A percentile compares a stretch with the other conserved stretches of the same genome.
Conservation (phyloP, 108 stramenopile genomes). For the Nannochloropsis granulata region DNA sequence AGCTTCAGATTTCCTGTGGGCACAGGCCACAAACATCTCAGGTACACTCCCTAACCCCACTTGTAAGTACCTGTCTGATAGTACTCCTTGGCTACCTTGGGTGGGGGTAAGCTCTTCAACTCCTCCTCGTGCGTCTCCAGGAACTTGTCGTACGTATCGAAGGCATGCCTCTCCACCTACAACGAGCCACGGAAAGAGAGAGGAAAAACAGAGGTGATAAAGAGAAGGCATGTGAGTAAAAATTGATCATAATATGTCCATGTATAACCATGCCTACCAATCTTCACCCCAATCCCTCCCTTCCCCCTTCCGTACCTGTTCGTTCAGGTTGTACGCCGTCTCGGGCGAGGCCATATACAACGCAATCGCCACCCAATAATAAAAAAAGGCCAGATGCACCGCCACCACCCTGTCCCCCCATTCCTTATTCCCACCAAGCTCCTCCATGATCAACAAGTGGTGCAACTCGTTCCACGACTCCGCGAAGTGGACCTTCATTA, state of each 20-base stretch:
- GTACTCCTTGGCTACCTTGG: constrained; percentile 46
- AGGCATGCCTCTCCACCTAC: constrained; percentile 65
- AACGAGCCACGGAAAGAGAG: too few species aligned
- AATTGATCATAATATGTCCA: too few species aligned
- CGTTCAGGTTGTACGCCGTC: constrained; percentile 58
- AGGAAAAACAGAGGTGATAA: too few species aligned
- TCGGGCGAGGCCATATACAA: constrained; percentile 51
- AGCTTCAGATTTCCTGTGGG: not conserved
- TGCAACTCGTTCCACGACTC: constrained; percentile 87
- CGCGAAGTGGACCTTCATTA: constrained; percentile 69
- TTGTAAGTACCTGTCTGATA: constrained; percentile 13
- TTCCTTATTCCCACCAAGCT: constrained; percentile 60
- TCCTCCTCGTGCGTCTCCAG: constrained; percentile 47
- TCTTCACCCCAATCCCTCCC: too few species aligned
- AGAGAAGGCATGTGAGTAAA: too few species aligned
- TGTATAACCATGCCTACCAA: too few species aligned
- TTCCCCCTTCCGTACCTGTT: constrained; percentile 16
- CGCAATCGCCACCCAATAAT: constrained; percentile 62
- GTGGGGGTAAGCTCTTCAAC: constrained; percentile 46
- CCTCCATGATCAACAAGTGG: constrained; percentile 90
- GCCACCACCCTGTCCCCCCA: constrained; percentile 45
- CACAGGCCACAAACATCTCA: not conserved
- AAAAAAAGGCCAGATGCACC: constrained; percentile 72
- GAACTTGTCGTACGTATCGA: constrained; percentile 58
- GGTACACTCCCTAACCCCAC: not conserved